These are phyloP conservation scores for Claviceps pazoutovae DNA, from an alignment of 2,329 filamentous ascomycete genomes.

Conservation along the genomic window DNA sequence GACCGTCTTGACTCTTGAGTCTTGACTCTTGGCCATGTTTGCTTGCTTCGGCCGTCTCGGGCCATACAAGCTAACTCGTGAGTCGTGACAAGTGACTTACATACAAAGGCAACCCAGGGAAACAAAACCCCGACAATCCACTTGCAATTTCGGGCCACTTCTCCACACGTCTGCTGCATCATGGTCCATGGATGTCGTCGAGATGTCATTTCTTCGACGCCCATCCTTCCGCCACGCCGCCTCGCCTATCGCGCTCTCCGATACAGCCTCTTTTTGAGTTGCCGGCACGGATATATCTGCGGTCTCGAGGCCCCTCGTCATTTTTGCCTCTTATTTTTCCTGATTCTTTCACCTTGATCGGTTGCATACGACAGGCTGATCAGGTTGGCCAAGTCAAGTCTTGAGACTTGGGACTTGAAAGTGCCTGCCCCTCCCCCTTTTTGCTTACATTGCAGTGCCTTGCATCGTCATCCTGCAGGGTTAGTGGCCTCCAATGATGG, in stretches of 20 bases:
- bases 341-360: too few relatives aligned
- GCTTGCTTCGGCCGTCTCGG: too few relatives aligned
- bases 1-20: too few relatives aligned
- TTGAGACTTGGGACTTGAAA: background rate
- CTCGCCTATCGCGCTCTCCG: conserved; percentile 4
- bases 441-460: conserved; percentile 7
- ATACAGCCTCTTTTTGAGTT: background rate
- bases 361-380: too few relatives aligned
- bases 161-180: background rate
- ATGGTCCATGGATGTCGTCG: background rate
- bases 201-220: background rate
- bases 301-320: background rate
- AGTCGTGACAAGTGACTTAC: too few relatives aligned
- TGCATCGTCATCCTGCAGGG: conserved; percentile 12
- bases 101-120: background rate
- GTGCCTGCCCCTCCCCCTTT: background rate
- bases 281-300: background rate
- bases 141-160: background rate
- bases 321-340: background rate
- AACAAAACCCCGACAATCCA: background rate
- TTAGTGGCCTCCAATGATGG: conserved; percentile 12
- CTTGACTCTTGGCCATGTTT: too few relatives aligned
- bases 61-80: too few relatives aligned
- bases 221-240: background rate
- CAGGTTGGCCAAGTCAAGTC: background rate